Conservation (phyloP, 768 basidiomycete genomes). For the Termitomyces sp. region DNA sequence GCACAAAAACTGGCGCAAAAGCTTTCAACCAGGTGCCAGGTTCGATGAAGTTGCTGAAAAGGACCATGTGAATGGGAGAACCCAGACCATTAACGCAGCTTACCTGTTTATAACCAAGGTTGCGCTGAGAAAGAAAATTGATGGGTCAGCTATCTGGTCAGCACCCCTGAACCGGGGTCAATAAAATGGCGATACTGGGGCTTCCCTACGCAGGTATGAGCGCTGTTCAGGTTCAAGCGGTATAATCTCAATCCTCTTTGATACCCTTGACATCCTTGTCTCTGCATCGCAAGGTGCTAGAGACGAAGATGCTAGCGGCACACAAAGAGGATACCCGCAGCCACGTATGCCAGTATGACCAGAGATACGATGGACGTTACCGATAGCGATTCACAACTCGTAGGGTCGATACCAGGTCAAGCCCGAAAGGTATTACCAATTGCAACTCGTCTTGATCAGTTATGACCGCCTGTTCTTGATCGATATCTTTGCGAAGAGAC, state of each 20-base stretch:
- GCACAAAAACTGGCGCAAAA: slow-evolving; percentile 87
- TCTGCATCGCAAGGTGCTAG: slow-evolving; percentile 17
- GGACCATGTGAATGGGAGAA: slow-evolving; percentile 7
- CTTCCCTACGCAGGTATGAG: slow-evolving; percentile 99
- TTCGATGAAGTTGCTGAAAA: slow-evolving; percentile 75
- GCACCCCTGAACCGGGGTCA: slow-evolving; percentile 29
- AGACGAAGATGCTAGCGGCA: slow-evolving; percentile 14
- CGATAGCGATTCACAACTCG: slow-evolving; percentile 36
- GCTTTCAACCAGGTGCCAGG: slow-evolving; percentile 77
- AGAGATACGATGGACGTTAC: slow-evolving; percentile 61
- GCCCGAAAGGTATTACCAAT: slow-evolving; percentile 33
- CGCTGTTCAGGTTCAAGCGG: slow-evolving; percentile 98
- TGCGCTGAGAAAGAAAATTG: slow-evolving; percentile 40
- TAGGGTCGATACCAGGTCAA: slow-evolving; percentile 22
- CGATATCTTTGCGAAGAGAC: slow-evolving; percentile 19
- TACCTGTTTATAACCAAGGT: slow-evolving; percentile 79
- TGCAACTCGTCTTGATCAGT: slow-evolving; percentile 38
- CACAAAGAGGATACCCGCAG: slow-evolving; percentile 82
- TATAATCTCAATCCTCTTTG: slow-evolving; percentile 87
- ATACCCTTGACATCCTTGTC: slow-evolving; percentile 20
- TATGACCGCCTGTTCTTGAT: slow-evolving; percentile 19
- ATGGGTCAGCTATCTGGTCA: slow-evolving; percentile 43
- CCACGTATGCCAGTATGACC: slow-evolving; percentile 63
- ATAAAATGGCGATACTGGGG: slow-evolving; percentile 56
- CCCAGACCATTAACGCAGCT: slow-evolving; percentile 11